Evolutionary conservation across 2,329 filamentous ascomycete genomes (phyloP), one percentile per base, ranked within the genome.

Genomic region (Neonectria hederae): DNA sequence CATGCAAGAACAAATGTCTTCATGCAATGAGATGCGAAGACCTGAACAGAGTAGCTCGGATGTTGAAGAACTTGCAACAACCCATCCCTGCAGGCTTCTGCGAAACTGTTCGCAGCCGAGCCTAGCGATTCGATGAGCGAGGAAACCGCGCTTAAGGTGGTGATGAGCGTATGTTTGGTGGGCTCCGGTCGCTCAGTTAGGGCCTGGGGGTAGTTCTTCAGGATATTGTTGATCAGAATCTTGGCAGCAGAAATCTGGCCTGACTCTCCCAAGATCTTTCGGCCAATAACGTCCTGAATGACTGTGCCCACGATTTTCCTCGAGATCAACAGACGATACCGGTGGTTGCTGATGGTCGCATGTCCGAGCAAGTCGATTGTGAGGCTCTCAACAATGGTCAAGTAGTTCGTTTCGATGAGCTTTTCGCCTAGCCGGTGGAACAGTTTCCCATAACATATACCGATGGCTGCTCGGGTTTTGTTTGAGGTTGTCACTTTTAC

Each of bases 121-220:
- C 94, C 95, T 4, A 99, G 84, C 0, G 88, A 91, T 43, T 86
- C 84, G 65, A 97, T 91, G 35, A 99, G 83, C 4, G 93, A 91
- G 1, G 92, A 87, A 6, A 98, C 81, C 1, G 94, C 91, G 70
- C 92, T 92, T 28, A 99, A 82, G 8, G 94, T 86, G 17, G 91
- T 90, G 52, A 93, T 91, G 42, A 99, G 81, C 1, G 90, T 90
- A 73, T 97, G 90, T 78, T 99, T 99, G 52, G 89, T 90, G 7
- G 96, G 96, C 76, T 98, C 95, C 1, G 91, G 88, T 43, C 92
- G 88, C 77, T 98, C 95, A 72, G 94, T 92, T 52, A 97, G 81
- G 5, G 91, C 90, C 76, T 97, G 93, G 0, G 96, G 95, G 71
- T 97, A 98, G 76, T 98, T 96, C 76, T 97, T 98, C 53, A 99